Evolutionary conservation across 352 stramenopile species (phyloP), one percentile per base, ranked within the genome.

Genomic region (Pythium folliculosum): DNA sequence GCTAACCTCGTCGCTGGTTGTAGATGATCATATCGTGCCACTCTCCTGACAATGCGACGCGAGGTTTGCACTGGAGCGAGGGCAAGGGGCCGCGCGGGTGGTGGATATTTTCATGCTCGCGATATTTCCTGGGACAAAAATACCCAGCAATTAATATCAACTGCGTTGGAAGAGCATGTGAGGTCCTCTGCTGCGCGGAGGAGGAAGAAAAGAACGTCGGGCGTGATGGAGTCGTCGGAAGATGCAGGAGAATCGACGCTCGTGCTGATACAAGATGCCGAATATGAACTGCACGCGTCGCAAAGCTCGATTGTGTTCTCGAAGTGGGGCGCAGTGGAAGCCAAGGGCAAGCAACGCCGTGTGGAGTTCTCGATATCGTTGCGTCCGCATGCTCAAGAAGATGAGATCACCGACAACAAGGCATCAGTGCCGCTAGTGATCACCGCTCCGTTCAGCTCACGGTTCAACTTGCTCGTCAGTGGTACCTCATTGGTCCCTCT

Each of bases 401-500:
- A 55, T 38, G 30, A 1, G 38, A n/a, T 6, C 12, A n/a, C 62
- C 5, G 5, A 5, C 12, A 30, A 35, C 30, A 25, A 12, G 38
- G 50, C 48, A 2, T 47, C 37, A 1, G 44, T 89, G 16, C 80
- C 82, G 0, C 67, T 90, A 16, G 73, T 89, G 21, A 60, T 89
- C 61, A 86, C 82, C 25, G 55, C 69, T 7, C 84, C 80, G 9
- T 77, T 79, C 44, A 90, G 78, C 16, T 7, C 57, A 32, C 76
- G 80, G 7, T 92, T 91, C 58, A 65, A 68, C 17, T 63, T 64
- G 23, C 30, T 44, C 1, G 45, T 9, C 32, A 44, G 35, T 35
- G n/a, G 45, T 47, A n/a, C 45, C 32, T 59, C 60, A 16, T 56
- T 80, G 23, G 68, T 75, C 52, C 58, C 66, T 13, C 47, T 89